phyloP scores from a whole-genome alignment of 805 yeast species.

The Maudiozyma saulgeensis region DNA sequence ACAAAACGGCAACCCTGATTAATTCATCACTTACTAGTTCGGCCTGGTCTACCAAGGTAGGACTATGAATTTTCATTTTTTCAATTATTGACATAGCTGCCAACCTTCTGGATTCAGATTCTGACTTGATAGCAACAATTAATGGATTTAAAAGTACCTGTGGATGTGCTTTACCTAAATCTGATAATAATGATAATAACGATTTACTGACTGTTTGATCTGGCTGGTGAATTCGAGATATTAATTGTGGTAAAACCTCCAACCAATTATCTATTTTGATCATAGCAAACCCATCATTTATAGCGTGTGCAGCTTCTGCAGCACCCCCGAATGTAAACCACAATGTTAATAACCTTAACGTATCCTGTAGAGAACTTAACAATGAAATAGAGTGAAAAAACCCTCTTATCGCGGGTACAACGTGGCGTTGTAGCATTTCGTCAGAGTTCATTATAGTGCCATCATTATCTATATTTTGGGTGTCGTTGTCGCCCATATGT shows the following conservation, averaged over 20 bases:
- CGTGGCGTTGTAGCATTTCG: conserved; percentile 69
- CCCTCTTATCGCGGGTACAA: conserved; percentile 87
- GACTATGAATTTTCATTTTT: conserved; percentile 77
- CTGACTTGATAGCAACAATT: conserved; percentile 89
- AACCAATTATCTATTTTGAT: conserved; percentile 87
- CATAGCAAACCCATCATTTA: conserved; percentile 78
- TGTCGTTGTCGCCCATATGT: neutral
- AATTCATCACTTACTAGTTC: conserved; percentile 82
- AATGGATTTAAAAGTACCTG: conserved; percentile 90
- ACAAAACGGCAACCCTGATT: conserved; percentile 83
- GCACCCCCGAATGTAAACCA: conserved; percentile 94
- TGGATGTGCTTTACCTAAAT: conserved; percentile 86
- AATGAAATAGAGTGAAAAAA: conserved; percentile 86
- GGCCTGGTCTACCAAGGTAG: conserved; percentile 75
- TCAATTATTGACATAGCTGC: conserved; percentile 86
- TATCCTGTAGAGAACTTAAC: conserved; percentile 84
- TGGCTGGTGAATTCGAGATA: conserved; percentile 90
- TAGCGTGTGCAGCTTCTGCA: conserved; percentile 76
- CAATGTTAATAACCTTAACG: conserved; percentile 70
- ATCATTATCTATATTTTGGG: conserved; percentile 10
- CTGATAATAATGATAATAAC: conserved; percentile 65
- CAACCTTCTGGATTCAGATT: conserved; percentile 71
- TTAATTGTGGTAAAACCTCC: conserved; percentile 85
- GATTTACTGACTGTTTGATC: conserved; percentile 73
- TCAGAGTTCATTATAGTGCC: conserved; percentile 29